phyloP scores from a whole-genome alignment of 2,329 filamentous ascomycete species.

The Trichoderma oligosporum region DNA sequence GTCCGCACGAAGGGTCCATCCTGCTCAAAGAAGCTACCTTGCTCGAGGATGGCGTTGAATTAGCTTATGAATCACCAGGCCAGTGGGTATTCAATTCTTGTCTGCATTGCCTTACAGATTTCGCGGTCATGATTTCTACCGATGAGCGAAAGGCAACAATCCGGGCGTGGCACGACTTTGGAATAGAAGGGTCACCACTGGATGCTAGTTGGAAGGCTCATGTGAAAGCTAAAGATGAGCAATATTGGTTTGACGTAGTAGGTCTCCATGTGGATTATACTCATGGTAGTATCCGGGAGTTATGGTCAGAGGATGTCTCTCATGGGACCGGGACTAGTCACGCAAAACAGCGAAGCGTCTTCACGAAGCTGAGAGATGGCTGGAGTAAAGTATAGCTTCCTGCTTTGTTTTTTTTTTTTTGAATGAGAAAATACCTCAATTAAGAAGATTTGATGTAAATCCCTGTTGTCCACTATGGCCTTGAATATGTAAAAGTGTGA shows the following conservation, averaged over 20 bases:
- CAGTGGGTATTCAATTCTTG: slow-evolving; percentile 2
- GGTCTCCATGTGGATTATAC: too few species aligned
- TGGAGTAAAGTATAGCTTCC: background rate
- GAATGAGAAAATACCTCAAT: background rate
- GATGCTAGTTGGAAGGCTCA: too few species aligned
- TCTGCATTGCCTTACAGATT: background rate
- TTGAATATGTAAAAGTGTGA: background rate
- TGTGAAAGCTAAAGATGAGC: too few species aligned
- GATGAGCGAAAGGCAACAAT: background rate
- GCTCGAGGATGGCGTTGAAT: background rate
- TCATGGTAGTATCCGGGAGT: too few species aligned
- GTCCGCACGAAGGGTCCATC: background rate
- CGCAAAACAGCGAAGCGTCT: background rate
- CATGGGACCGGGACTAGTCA: background rate
- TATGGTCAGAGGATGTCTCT: too few species aligned
- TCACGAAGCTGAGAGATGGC: background rate
- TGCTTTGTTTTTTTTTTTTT: background rate
- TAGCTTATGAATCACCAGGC: background rate
- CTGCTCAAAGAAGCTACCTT: background rate
- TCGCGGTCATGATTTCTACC: background rate
- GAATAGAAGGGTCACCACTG: too few species aligned
- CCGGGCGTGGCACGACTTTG: too few species aligned
- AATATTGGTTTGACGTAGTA: too few species aligned
- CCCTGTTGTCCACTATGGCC: background rate
- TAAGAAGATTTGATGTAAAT: background rate